Evolutionary conservation across 371 early-diverging fungal species (phyloP).

Genomic region (Circinella umbellata): DNA sequence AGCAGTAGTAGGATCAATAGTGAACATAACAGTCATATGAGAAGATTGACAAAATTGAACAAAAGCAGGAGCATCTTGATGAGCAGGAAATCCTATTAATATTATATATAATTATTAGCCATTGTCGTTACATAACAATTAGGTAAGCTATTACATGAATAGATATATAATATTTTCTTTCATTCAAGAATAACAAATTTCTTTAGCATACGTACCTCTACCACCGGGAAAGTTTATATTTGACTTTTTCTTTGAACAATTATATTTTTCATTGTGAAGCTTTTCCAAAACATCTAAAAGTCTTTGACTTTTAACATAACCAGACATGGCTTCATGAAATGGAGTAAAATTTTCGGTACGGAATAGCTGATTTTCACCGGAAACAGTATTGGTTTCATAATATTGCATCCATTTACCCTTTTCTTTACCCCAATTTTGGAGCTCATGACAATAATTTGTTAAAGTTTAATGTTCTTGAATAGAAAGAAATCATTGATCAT

Average conservation of each 20-base stretch:
- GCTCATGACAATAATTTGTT: constrained; percentile 36
- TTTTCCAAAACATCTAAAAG: constrained; percentile 47
- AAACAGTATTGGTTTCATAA: constrained; percentile 50
- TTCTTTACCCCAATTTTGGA: constrained; percentile 54
- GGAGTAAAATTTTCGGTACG: constrained; percentile 65
- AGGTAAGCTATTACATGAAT: not conserved
- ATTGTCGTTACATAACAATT: no score
- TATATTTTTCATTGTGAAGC: constrained; percentile 53
- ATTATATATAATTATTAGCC: not conserved
- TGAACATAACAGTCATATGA: constrained; percentile 61
- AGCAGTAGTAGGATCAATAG: constrained; percentile 53
- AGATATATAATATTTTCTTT: no score
- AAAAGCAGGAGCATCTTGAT: constrained; percentile 65
- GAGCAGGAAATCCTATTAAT: constrained; percentile 46
- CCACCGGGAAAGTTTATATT: constrained; percentile 64
- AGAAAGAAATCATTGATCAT: constrained; percentile 55
- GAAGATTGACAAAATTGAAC: constrained; percentile 55
- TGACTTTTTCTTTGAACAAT: constrained; percentile 64
- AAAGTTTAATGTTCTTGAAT: constrained; percentile 44
- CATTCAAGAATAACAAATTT: not conserved
- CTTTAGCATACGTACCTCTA: constrained; percentile 37
- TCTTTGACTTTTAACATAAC: constrained; percentile 46
- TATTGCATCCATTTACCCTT: constrained; percentile 69
- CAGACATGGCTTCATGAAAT: constrained; percentile 41
- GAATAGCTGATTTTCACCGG: constrained; percentile 49